Percentiles rank a stretch among this genome's conserved stretches.
Conservation (phyloP, 345 rosid genomes). For the Hypericum perforatum region DNA sequence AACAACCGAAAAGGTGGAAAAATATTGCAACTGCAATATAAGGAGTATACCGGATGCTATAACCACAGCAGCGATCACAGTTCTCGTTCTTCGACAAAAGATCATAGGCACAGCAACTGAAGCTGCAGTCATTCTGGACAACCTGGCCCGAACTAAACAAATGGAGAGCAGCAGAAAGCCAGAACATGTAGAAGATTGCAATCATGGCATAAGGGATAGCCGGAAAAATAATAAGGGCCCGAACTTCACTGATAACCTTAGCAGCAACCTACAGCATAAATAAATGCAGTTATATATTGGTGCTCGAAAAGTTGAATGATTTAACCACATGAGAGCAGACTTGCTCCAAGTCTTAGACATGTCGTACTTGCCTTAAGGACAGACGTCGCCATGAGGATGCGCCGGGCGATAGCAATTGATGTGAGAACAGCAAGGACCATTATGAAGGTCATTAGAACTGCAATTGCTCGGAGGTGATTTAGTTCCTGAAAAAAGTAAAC, state of each 20-base stretch:
- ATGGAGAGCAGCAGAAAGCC: conserved; percentile 84
- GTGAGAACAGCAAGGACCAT: conserved; percentile 71
- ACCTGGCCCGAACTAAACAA: conserved; percentile 86
- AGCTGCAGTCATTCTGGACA: conserved; percentile 68
- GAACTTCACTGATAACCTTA: conserved; percentile 96
- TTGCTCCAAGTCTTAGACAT: background rate
- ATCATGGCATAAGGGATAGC: conserved; percentile 64
- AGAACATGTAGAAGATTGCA: conserved; percentile 87
- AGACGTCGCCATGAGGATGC: conserved; percentile 93
- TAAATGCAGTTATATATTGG: background rate
- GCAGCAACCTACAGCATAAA: conserved; percentile 77
- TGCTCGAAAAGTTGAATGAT: too few relatives aligned
- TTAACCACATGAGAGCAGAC: too few relatives aligned
- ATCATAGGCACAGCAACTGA: conserved; percentile 87
- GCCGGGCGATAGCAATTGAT: conserved; percentile 82
- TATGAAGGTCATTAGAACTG: conserved; percentile 71
- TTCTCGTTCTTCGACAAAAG: conserved; percentile 63
- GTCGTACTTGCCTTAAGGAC: conserved; percentile 72
- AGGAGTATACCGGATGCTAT: conserved; percentile 81
- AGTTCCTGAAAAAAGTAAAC: conserved; percentile 60
- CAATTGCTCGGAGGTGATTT: conserved; percentile 55
- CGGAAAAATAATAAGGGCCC: conserved; percentile 83
- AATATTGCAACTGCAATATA: conserved; percentile 78
- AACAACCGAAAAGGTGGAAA: conserved; percentile 89
- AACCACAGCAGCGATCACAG: conserved; percentile 90